Evolutionary conservation across 1,139 yeast genomes (phyloP).

Genomic region (Zygosaccharomyces pseudobailii): DNA sequence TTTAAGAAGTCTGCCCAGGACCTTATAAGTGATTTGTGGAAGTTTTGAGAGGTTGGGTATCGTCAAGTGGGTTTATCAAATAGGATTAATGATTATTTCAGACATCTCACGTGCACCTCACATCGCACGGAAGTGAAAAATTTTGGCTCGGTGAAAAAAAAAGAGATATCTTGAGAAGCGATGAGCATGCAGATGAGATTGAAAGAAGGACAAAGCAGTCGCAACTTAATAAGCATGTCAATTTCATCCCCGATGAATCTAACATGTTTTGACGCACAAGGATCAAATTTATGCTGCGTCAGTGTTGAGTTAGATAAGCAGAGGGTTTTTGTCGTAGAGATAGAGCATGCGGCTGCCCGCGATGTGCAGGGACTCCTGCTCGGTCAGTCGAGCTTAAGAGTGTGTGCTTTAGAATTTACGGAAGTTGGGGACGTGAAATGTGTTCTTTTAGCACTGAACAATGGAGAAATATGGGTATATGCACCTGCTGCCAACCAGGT

Average conservation of each 20-base stretch:
- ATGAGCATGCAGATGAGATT: conserved; percentile 5
- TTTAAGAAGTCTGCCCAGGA: background rate
- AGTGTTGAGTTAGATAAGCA: conserved; percentile 70
- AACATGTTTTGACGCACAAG: conserved; percentile 41
- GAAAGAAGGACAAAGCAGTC: background rate
- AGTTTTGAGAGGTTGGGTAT: no score
- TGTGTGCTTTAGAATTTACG: conserved; percentile 58
- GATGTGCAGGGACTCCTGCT: conserved; percentile 38
- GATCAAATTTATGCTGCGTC: conserved; percentile 61
- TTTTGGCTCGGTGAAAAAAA: conserved; percentile 6
- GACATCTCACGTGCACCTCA: conserved; percentile 7
- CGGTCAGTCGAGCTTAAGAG: conserved; percentile 47
- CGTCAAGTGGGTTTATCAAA: background rate
- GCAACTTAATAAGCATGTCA: conserved; percentile 9
- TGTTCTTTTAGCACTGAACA: conserved; percentile 61
- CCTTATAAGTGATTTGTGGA: background rate
- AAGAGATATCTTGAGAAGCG: background rate
- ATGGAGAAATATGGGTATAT: conserved; percentile 61
- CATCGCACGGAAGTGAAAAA: conserved; percentile 10
- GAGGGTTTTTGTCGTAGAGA: conserved; percentile 63
- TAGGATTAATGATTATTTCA: background rate
- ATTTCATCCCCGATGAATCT: conserved; percentile 25
- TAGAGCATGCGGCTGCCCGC: conserved; percentile 36
- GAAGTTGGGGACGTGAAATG: conserved; percentile 36
- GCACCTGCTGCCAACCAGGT: conserved; percentile 63